Evolutionary conservation across 371 early-diverging fungal species (phyloP).

Genomic region (Massospora cicadina): DNA sequence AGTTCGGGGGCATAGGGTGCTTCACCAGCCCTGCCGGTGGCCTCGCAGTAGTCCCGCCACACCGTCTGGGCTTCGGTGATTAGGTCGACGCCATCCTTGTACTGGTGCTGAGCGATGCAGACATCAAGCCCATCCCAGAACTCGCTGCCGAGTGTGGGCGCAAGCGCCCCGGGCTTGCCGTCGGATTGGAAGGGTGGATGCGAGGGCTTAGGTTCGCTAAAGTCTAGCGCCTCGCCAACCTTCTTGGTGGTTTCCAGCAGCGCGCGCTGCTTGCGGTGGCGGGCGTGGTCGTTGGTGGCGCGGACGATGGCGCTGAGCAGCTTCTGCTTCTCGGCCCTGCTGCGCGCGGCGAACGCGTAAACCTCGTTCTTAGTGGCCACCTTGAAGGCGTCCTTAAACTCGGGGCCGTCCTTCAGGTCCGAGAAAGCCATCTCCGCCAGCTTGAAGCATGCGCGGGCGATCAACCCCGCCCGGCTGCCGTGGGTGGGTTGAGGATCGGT

Average conservation of each 20-base stretch:
- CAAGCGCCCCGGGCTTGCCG: not conserved
- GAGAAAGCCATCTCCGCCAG: not conserved
- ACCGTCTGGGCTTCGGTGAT: not conserved
- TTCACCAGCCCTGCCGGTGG: not conserved
- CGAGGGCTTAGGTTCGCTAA: not conserved
- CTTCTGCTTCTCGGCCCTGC: constrained; percentile 6
- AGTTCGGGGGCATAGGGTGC: not conserved
- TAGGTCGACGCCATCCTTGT: not conserved
- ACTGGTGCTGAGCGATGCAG: constrained; percentile 1
- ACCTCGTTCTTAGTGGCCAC: not conserved
- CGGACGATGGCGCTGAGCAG: not conserved
- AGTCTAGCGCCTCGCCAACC: constrained; percentile 5
- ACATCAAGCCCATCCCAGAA: constrained; percentile 9
- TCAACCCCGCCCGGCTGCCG: not conserved
- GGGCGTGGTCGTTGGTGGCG: constrained; percentile 4
- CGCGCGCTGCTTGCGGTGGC: not conserved
- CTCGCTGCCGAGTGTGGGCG: not conserved
- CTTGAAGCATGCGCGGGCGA: constrained; percentile 4
- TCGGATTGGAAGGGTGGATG: not conserved
- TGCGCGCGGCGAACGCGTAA: not conserved
- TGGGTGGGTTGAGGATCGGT: not conserved
- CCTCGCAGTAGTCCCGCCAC: not conserved
- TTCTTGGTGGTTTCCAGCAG: constrained; percentile 4
- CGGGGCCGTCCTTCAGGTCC: constrained; percentile 5
- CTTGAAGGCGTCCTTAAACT: constrained; percentile 6